A percentile compares a stretch with the other conserved stretches of the same genome.
Conservation (phyloP, 805 yeast species). For the Kazachstania martiniae region DNA sequence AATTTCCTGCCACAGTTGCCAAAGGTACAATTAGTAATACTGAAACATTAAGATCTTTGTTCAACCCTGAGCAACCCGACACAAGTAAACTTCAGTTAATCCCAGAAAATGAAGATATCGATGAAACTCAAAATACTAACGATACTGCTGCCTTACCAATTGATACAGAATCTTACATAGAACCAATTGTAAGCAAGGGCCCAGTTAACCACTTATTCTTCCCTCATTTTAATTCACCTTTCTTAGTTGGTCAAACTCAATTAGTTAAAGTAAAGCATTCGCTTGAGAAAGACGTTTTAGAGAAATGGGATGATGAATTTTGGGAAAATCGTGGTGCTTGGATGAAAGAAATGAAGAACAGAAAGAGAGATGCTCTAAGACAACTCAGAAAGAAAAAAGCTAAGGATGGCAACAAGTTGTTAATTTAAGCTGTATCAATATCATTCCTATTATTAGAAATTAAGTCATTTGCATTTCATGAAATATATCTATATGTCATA, state of each 20-base stretch:
- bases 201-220: constrained; percentile 53
- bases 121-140: constrained; percentile 13
- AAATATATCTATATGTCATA: constrained; percentile 1
- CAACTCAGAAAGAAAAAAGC: constrained; percentile 36
- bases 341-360: constrained; percentile 61
- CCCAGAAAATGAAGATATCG: constrained; percentile 40
- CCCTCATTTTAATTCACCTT: constrained; percentile 77
- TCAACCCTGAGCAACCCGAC: constrained; percentile 32
- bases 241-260: constrained; percentile 76
- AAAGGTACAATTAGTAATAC: constrained; percentile 35
- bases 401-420: constrained; percentile 9
- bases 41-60: constrained; percentile 50
- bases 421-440: constrained; percentile 4
- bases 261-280: constrained; percentile 39
- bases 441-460: too few species aligned
- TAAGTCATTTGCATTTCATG: too few species aligned
- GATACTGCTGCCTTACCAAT: too few species aligned
- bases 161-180: constrained; percentile 32
- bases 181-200: constrained; percentile 25
- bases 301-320: constrained; percentile 63
- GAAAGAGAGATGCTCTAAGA: constrained; percentile 63
- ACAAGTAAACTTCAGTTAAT: constrained; percentile 33
- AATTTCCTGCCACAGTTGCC: constrained; percentile 31
- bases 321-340: constrained; percentile 76
- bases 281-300: constrained; percentile 26